Evolutionary conservation across 345 rosid species (phyloP), one percentile per base, ranked within the genome.

Genomic region (Cochlearia excelsa): DNA sequence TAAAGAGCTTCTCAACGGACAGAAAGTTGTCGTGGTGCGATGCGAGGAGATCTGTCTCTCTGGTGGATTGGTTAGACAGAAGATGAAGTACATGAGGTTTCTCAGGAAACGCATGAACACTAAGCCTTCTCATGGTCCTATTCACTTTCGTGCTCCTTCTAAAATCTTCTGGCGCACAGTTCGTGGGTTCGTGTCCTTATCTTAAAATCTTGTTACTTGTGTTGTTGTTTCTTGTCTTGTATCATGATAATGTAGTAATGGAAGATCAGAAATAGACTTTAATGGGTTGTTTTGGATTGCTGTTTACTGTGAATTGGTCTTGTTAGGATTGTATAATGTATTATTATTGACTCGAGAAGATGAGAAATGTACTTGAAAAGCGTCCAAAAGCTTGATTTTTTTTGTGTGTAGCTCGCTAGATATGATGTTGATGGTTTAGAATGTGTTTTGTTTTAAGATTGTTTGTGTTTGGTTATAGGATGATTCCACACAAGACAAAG

Each of bases 111-210:
- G 91, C 26, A 90, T 87, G 95, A 87, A 87, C 79, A 90, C 97
- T 23, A 90, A 90, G 58, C 97, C 97, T n/a, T 90, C 97, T 30
- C 94, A 87, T 4, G 97, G 97, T 30, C 93, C 95, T 57, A 85
- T 90, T 69, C 95, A 87, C 57, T 87, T 90, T 81, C 78, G 97
- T 2, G 85, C 93, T 50, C 95, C 97, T 7, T 76, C 95, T 11
- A 90, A 90, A 83, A 90, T 87, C 82, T 70, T 90, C 63, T 90
- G 88, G 95, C 88, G 93, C 16, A 90, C 88, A 6, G 75, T 90
- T 54, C 94, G 90, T 1, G 93, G 95, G 95, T 84, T 34, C 7
- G 74, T 61, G 3, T 30, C 0, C 42, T 60, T 8, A 16, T 5
- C 10, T 48, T 4, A 0, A 16, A 16, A 16, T 0, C 23, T 16